phyloP scores from a whole-genome alignment of 1,139 yeast species.

The Taphrina betulina region DNA sequence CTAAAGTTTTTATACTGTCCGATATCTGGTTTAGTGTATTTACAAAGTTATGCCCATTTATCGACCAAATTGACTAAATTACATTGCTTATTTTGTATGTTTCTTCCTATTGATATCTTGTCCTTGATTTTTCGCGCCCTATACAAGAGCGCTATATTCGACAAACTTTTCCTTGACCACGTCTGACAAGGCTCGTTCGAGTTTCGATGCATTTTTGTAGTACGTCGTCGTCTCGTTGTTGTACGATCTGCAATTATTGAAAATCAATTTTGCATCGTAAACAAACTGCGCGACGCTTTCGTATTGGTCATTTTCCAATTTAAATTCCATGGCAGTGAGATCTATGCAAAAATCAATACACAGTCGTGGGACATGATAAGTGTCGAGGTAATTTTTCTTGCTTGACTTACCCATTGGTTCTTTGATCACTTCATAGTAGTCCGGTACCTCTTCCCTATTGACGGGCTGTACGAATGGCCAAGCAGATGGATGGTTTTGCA shows the following conservation, averaged over 20 bases:
- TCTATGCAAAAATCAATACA: slow-evolving; percentile 47
- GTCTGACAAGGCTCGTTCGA: slow-evolving; percentile 28
- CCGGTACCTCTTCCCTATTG: slow-evolving; percentile 89
- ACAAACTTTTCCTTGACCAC: slow-evolving; percentile 30
- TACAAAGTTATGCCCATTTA: too few species aligned
- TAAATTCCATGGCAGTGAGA: slow-evolving; percentile 88
- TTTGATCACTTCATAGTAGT: slow-evolving; percentile 90
- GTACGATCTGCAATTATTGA: slow-evolving; percentile 85
- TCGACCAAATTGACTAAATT: too few species aligned
- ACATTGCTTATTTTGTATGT: too few species aligned
- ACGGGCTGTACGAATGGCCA: slow-evolving; percentile 98
- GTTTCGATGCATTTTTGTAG: slow-evolving; percentile 50
- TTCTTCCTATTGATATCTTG: too few species aligned
- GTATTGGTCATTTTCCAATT: slow-evolving; percentile 87
- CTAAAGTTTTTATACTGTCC: slow-evolving; percentile 26
- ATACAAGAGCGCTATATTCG: slow-evolving; percentile 5
- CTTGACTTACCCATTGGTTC: slow-evolving; percentile 72
- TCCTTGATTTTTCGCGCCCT: too few species aligned
- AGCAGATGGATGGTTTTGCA: slow-evolving; percentile 94
- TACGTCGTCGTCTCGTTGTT: slow-evolving; percentile 89
- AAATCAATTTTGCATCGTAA: slow-evolving; percentile 80
- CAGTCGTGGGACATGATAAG: too few species aligned
- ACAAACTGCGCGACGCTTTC: slow-evolving; percentile 87
- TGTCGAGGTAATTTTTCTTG: too few species aligned
- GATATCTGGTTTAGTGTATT: too few species aligned